Base-by-base conservation (phyloP, 768 basidiomycete genomes). In the Agrocybe praecox region DNA sequence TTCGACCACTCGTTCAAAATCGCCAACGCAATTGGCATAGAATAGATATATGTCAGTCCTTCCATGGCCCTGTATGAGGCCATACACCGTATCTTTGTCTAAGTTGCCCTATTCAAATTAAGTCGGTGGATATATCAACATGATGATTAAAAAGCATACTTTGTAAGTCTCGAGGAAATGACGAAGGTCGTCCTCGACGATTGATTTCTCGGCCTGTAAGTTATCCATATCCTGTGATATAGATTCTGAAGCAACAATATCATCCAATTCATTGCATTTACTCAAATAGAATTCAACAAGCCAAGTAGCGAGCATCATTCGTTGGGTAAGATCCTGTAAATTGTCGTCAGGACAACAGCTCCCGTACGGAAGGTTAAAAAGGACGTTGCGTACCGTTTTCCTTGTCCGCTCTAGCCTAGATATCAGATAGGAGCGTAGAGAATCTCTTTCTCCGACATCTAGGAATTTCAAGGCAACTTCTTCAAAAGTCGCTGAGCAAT, bases 271-370 rank as follows among this genome's bases (percentile, higher is more conserved):
- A 66, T 97, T 96, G 70, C 92, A 94, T 76, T 97, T 98, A 72
- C 91, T 91, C 15, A 99, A 84, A 68, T 95, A 98, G 61, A 98
- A 94, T 71, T 99, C 97, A 26, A 97, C 89, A 12, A 99, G 85
- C 97, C 97, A 99, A 0, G 95, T 98, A 17, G 97, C 96, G 18
- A 99, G 76, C 87, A 98, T 94, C 89, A 95, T 95, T 40, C 97
- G 83, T 69, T 98, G 96, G 0, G 94, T 95, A 36, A 90, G 63
- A 65, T 97, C 94, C 96, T 98, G 52, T 21, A 53, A 12, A 23
- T 11, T 55, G 29, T 15, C 10, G 19, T 52, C 22, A 56, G 26
- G 21, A 18, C 11, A 29, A 24, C 21, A 17, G 10, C 34, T 10
- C 33, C 9, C 26, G 26, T 29, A 18, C 2, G 33, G 24, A 2